phyloP scores from a whole-genome alignment of 208 protist genomes.

The Trypanosomatidae sp. region DNA sequence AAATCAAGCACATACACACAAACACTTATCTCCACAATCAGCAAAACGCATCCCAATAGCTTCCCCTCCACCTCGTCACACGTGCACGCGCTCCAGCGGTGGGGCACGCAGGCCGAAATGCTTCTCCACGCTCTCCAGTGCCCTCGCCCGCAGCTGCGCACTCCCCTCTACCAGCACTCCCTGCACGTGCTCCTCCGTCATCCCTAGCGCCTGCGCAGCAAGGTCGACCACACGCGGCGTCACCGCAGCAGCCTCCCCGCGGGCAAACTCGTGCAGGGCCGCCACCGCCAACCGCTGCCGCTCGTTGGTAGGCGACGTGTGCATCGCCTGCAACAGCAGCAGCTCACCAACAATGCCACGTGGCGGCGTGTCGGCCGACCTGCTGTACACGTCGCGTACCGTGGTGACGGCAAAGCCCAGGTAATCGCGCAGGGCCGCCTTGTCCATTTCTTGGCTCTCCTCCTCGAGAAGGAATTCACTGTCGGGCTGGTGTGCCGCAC shows the following conservation, averaged over 20 bases:
- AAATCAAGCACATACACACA: too few relatives aligned
- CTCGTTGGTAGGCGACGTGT: neutral
- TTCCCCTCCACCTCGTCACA: too few relatives aligned
- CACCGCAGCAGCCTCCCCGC: constrained; percentile 31
- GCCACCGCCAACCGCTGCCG: constrained; percentile 40
- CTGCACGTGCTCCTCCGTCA: constrained; percentile 64
- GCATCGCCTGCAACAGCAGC: constrained; percentile 36
- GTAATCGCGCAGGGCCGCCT: constrained; percentile 11
- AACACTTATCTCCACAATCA: too few relatives aligned
- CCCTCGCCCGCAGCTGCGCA: constrained; percentile 40
- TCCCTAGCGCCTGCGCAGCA: constrained; percentile 30
- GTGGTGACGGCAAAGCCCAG: constrained; percentile 14
- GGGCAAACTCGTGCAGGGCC: constrained; percentile 49
- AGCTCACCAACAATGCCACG: constrained; percentile 41
- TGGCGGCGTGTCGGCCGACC: constrained; percentile 23
- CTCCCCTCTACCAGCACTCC: constrained; percentile 46
- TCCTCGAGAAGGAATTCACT: constrained; percentile 48
- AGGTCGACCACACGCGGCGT: constrained; percentile 27
- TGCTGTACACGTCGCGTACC: constrained; percentile 22
- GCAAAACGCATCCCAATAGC: too few relatives aligned
- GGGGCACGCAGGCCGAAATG: too few relatives aligned
- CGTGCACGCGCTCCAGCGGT: too few relatives aligned
- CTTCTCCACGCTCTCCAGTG: too few relatives aligned
- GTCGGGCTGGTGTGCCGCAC: neutral
- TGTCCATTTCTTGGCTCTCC: constrained; percentile 34